Base-by-base conservation (phyloP, 768 basidiomycete genomes). In the Xerocomus brunneocitrinus region DNA sequence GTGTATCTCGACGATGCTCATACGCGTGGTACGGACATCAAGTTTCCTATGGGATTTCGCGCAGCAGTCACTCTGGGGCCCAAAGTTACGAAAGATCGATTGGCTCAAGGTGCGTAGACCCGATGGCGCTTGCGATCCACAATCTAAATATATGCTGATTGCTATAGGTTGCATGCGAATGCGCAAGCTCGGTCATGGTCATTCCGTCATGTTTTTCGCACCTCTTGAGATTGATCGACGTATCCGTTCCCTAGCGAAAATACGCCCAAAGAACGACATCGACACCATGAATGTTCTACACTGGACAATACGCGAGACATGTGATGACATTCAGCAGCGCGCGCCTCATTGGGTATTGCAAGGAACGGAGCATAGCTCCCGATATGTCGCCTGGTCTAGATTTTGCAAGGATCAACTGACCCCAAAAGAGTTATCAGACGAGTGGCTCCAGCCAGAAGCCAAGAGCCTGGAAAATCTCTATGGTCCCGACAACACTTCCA, bases 141-240 rank as follows among this genome's bases (percentile, higher is more conserved):
- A 19, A 19, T 19, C 19, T 19, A 19, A 19, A 19, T 19, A 19
- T 19, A 19, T 19, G 19, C 19, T 19, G 19, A 19, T 19, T 19
- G 19, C 19, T 19, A 19, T 19, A 19, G 19, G 19, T 19, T 19
- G 19, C 19, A 19, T 19, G 19, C 19, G 19, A 19, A 19, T 19
- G 19, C 19, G 19, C 19, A 19, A 19, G 19, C 19, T 19, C 19
- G 19, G 19, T 19, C 19, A 19, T 19, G 19, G 19, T 1, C 79
- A 81, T 53, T 74, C 79, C 4, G 57, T 79, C 25, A 63, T 74
- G 51, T 80, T 80, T 55, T 76, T 77, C 35, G 78, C 77, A 1
- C 73, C 79, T 14, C 62, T 61, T 61, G 79, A 79, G 40, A 63
- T 78, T 5, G 73, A 75, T 50, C 56, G 57, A 42, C 54, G 54